Evolutionary conservation across 139 green algal species (phyloP).

Genomic region (Zygnema cylindricum): DNA sequence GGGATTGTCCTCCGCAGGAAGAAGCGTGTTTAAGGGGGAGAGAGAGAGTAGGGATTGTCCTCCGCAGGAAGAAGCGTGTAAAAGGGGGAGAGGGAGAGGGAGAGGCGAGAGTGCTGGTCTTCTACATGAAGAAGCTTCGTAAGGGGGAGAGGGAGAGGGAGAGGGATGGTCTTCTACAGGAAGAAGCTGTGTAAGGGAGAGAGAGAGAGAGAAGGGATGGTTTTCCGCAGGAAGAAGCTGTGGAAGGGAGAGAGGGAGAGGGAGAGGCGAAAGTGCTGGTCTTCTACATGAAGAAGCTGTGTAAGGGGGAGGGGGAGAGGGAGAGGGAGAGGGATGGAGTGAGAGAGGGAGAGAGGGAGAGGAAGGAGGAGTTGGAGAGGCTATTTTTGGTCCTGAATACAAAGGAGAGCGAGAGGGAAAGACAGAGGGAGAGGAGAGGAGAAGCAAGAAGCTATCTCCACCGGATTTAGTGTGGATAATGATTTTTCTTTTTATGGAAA

Average conservation of each 20-base stretch:
- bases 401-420: background rate
- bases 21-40: background rate
- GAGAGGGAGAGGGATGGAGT: too few species aligned
- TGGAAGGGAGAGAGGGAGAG: slow-evolving; percentile 79
- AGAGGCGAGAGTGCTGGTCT: slow-evolving; percentile 65
- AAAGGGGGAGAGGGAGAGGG: background rate
- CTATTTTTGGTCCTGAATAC: background rate
- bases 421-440: background rate
- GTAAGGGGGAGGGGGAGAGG: too few species aligned
- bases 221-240: slow-evolving; percentile 62
- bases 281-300: slow-evolving; percentile 57
- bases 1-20: too few species aligned
- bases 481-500: too few species aligned
- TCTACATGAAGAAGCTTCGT: slow-evolving; percentile 57
- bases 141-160: too few species aligned
- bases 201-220: too few species aligned
- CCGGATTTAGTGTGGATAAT: slow-evolving; percentile 2
- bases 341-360: background rate
- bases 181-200: background rate
- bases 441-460: slow-evolving; percentile 2
- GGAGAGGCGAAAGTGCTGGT: slow-evolving; percentile 76
- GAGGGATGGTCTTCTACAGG: too few species aligned
- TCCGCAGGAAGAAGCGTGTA: background rate
- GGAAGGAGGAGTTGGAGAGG: background rate
- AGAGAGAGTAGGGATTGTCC: background rate